These are phyloP conservation scores for Erythrobasidium hasegawianum DNA, from an alignment of 1,284 basidiomycete genomes.

Conservation along the genomic window DNA sequence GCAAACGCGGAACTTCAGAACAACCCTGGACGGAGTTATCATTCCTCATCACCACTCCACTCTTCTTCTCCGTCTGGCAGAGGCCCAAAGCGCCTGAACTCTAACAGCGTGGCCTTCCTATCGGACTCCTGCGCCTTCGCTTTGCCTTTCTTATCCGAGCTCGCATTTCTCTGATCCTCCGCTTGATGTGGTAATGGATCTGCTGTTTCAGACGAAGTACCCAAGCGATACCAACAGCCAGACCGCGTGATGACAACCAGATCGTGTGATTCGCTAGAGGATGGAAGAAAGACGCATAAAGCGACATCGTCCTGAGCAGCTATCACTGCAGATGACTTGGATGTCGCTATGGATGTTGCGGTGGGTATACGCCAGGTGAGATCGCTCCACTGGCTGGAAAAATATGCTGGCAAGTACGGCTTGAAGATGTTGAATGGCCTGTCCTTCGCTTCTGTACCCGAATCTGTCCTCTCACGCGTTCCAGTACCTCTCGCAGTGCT, in stretches of 20 bases:
- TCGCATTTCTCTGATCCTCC: not conserved
- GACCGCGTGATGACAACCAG: slow-evolving; percentile 22
- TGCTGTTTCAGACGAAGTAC: not conserved
- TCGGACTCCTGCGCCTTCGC: not conserved
- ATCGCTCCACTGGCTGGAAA: slow-evolving; percentile 87
- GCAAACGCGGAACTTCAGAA: not conserved
- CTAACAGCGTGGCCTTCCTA: slow-evolving; percentile 15
- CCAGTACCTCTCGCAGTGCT: not conserved
- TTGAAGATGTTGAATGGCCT: slow-evolving; percentile 44
- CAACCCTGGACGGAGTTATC: not conserved
- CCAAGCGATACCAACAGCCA: slow-evolving; percentile 22
- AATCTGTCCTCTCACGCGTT: not conserved
- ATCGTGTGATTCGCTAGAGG: not conserved
- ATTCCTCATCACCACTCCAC: slow-evolving; percentile 15
- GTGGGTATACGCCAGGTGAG: slow-evolving; percentile 84
- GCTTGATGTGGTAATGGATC: not conserved
- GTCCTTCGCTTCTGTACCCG: slow-evolving; percentile 8
- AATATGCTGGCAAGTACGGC: slow-evolving; percentile 73
- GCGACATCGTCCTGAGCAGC: slow-evolving; percentile 44
- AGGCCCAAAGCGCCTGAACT: slow-evolving; percentile 18
- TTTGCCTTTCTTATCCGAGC: not conserved
- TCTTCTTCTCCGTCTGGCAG: slow-evolving; percentile 19
- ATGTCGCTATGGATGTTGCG: slow-evolving; percentile 48
- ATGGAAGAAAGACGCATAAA: slow-evolving; percentile 16
- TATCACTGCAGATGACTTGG: slow-evolving; percentile 43